Percentiles rank a stretch among this genome's conserved stretches.
phyloP scores from a whole-genome alignment of 306 rosid species.

The Ormosia semicastrata region DNA sequence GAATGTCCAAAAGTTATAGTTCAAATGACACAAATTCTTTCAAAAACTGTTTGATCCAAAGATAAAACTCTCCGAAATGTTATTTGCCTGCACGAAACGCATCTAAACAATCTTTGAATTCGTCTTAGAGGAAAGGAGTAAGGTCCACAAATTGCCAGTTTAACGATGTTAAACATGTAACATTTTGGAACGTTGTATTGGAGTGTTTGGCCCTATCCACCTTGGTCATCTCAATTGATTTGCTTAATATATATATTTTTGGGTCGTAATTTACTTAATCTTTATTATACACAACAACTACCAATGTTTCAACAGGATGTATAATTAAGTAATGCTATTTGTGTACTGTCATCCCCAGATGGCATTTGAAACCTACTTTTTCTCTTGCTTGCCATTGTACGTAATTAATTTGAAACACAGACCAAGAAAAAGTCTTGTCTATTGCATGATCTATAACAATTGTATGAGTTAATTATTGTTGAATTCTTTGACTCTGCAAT shows the following conservation, averaged over 20 bases:
- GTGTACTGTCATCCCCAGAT: background rate
- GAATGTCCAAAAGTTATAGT: no score
- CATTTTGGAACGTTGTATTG: constrained; percentile 1
- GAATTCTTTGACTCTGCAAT: background rate
- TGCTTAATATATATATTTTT: background rate
- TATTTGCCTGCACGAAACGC: background rate
- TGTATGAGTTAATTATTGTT: background rate
- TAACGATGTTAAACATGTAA: constrained; percentile 9
- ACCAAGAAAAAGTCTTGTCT: constrained; percentile 1
- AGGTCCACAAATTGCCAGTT: constrained; percentile 5
- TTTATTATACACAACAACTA: background rate
- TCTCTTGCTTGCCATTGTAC: background rate
- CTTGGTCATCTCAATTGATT: background rate
- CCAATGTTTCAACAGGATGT: background rate
- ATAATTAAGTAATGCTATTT: background rate
- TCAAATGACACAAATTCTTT: no score
- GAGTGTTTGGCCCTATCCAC: background rate
- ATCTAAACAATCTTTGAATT: background rate
- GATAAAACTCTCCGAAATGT: background rate
- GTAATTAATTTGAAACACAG: background rate
- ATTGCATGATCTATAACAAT: background rate
- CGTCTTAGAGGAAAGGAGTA: background rate
- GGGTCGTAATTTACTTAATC: background rate
- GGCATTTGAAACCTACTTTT: constrained; percentile 7
- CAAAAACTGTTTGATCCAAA: no score